These are phyloP conservation scores for Porcisia hertigi DNA, from an alignment of 208 protist genomes.

Conservation along the genomic window DNA sequence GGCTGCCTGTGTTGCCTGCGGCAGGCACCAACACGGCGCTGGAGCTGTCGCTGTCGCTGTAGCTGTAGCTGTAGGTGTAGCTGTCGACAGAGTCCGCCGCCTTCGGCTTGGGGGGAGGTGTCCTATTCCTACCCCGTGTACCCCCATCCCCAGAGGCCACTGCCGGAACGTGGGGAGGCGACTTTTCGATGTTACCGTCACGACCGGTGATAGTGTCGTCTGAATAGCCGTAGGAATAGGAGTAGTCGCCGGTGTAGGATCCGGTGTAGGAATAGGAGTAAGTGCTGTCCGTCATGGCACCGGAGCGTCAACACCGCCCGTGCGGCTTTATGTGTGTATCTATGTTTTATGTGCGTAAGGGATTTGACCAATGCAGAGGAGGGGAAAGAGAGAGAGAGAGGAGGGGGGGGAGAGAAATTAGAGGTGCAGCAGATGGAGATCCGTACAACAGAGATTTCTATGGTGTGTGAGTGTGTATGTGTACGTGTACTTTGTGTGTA, in stretches of 20 bases:
- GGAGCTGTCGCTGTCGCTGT: conserved; percentile 35
- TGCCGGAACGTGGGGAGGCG: background rate
- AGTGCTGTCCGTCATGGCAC: conserved; percentile 28
- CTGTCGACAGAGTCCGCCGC: background rate
- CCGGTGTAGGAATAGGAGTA: conserved; percentile 46
- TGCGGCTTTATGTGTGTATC: background rate
- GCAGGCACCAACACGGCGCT: background rate
- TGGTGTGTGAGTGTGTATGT: conserved; percentile 2
- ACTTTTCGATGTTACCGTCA: background rate
- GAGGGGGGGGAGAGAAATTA: background rate
- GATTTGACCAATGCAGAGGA: background rate
- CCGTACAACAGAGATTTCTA: background rate
- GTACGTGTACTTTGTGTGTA: background rate
- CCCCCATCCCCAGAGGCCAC: background rate
- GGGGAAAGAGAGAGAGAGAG: background rate
- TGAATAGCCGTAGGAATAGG: conserved; percentile 40
- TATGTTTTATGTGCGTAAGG: background rate
- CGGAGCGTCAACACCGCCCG: background rate
- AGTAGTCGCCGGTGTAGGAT: conserved; percentile 39
- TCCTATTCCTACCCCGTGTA: background rate
- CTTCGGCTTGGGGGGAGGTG: background rate
- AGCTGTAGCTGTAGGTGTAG: conserved; percentile 32
- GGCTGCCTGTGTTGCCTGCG: background rate
- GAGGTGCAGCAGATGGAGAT: background rate
- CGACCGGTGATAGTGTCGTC: conserved; percentile 7